phyloP scores from a whole-genome alignment of 768 basidiomycete species.

The Mycena pura region DNA sequence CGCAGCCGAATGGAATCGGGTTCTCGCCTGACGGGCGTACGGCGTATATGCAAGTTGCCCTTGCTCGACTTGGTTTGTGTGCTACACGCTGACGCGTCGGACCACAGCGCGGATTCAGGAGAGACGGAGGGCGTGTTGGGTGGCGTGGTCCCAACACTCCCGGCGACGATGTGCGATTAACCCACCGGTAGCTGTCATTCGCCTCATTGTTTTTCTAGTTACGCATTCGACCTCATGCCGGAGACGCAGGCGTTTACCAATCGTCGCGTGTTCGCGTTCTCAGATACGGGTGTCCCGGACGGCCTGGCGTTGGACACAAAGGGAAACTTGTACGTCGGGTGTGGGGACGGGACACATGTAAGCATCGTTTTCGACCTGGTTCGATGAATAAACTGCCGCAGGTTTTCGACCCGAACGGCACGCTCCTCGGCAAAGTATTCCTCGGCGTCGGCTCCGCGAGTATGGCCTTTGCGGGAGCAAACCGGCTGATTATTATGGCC shows the following conservation, averaged over 20 bases:
- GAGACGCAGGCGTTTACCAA: constrained; percentile 49
- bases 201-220: constrained; percentile 38
- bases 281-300: constrained; percentile 58
- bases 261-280: constrained; percentile 58
- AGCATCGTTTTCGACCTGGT: constrained; percentile 28
- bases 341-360: constrained; percentile 43
- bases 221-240: constrained; percentile 57
- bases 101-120: constrained; percentile 33
- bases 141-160: constrained; percentile 30
- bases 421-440: constrained; percentile 52
- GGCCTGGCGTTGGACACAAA: constrained; percentile 57
- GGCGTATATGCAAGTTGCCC: constrained; percentile 18
- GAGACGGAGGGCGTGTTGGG: constrained; percentile 16
- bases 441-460: constrained; percentile 15
- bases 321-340: constrained; percentile 58
- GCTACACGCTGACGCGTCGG: too few relatives aligned
- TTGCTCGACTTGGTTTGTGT: background rate
- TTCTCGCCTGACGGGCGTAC: constrained; percentile 21
- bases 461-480: constrained; percentile 45
- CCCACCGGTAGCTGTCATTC: background rate
- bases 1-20: constrained; percentile 19
- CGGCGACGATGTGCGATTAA: constrained; percentile 32
- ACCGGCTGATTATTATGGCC: constrained; percentile 51
- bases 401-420: constrained; percentile 43
- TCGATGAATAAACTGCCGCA: background rate